Conservation (phyloP, 169 alveolate species). For the Plasmodium cynomolgi region DNA sequence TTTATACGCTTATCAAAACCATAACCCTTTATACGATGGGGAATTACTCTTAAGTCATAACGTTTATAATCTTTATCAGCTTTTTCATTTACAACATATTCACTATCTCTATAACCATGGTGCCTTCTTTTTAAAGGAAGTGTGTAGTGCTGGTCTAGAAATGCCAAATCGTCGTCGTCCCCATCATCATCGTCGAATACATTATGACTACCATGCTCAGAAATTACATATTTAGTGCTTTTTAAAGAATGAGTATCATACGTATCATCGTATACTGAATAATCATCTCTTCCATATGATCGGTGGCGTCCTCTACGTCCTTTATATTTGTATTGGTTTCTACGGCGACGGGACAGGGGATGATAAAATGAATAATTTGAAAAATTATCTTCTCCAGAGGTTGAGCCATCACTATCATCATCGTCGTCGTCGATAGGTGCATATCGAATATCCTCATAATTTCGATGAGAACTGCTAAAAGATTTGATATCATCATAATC, state of each 20-base stretch:
- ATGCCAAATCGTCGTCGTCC: neutral
- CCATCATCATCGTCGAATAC: neutral
- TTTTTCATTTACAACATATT: neutral
- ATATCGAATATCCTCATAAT: neutral
- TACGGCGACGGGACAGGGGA: neutral
- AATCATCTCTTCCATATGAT: neutral
- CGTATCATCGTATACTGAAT: neutral
- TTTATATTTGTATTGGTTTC: neutral
- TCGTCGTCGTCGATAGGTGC: constrained; percentile 7
- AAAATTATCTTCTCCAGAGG: neutral
- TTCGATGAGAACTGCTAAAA: neutral
- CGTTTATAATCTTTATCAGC: neutral
- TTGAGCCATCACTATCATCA: constrained; percentile 7
- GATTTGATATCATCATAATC: neutral
- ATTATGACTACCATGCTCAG: neutral
- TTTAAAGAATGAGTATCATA: neutral
- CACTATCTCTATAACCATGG: neutral
- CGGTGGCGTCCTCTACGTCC: neutral
- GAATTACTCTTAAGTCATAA: neutral
- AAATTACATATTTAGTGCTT: neutral
- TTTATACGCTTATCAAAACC: neutral
- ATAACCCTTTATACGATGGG: neutral
- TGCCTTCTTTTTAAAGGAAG: neutral
- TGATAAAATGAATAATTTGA: neutral
- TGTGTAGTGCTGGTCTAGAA: neutral